Base-by-base conservation (phyloP, 2,329 filamentous ascomycete species). In the Aspergillus pseudoterreus region DNA sequence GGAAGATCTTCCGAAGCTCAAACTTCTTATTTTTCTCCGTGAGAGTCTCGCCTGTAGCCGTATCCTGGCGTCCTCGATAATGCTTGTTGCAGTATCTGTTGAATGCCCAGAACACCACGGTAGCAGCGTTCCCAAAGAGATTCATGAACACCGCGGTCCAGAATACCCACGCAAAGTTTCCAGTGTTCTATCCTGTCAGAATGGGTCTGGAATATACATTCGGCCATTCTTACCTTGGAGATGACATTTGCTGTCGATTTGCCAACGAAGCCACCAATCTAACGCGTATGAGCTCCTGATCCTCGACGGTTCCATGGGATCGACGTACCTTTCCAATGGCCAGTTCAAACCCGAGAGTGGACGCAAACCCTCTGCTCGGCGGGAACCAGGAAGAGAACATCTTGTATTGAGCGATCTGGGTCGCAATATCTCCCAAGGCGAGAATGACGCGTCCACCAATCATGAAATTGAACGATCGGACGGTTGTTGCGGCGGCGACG, bases 131-230 rank as follows among this genome's bases (percentile, higher is more conserved):
- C 8, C 82, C 84, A 55, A 85, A 85, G 2, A 85, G 51, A 52
- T 85, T 84, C 79, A 85, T 84, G 58, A 82, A 81, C 0, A 85
- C 81, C 0, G 89, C 75, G 9, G 78, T 78, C 82, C 82, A 85
- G 59, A 79, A 85, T 0, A 80, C 80, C 80, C 82, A 85, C 47
- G 77, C 77, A 43, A 85, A 85, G 58, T 85, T 75, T 0, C 82
- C 81, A 0, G 78, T 80, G 11, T 77, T 79, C 57, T 79, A 33
- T 38, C 1, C 10, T 6, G 19, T 61, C n/a, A 61, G 53, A 27
- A 43, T 14, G 2, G 1, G 2, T n/a, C 12, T 14, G 8, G 27
- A 12, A 10, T 6, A 38, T 35, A 9, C 15, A 9, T 4, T 17
- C 4, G n/a, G 17, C 6, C 4, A 22, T 36, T 10, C 54, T 22